phyloP scores from a whole-genome alignment of 306 rosid species.

The Gynostemma pentaphyllum region DNA sequence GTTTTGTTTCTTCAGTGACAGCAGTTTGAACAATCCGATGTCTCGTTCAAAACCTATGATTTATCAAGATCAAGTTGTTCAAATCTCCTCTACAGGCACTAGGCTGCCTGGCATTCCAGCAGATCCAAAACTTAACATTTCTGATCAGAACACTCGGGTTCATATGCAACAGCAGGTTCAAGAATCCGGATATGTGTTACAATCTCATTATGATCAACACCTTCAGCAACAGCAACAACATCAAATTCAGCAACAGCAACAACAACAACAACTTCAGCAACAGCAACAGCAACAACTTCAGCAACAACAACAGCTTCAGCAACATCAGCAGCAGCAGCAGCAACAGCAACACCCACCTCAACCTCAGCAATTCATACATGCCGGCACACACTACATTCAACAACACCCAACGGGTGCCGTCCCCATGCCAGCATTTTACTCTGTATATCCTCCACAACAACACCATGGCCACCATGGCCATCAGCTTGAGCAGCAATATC shows the following conservation, averaged over 20 bases:
- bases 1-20: conserved; percentile 54
- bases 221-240: conserved; percentile 26
- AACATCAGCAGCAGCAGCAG: conserved; percentile 45
- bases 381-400: conserved; percentile 65
- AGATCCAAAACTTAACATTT: conserved; percentile 45
- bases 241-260: conserved; percentile 34
- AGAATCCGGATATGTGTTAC: conserved; percentile 66
- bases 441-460: conserved; percentile 80
- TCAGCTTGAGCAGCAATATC: conserved; percentile 65
- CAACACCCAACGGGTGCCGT: conserved; percentile 44
- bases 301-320: conserved; percentile 30
- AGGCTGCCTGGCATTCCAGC: conserved; percentile 46
- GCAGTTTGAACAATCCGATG: conserved; percentile 53
- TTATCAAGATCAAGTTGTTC: conserved; percentile 73
- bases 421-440: conserved; percentile 55
- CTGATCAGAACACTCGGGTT: conserved; percentile 51
- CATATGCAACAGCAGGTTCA: conserved; percentile 68
- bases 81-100: conserved; percentile 36
- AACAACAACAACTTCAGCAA: conserved; percentile 25
- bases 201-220: conserved; percentile 53
- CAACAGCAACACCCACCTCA: conserved; percentile 37
- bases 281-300: conserved; percentile 34
- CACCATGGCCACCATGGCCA: conserved; percentile 49
- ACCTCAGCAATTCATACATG: conserved; percentile 45
- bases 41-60: conserved; percentile 49